Conservation (phyloP, 495 filamentous ascomycete genomes). For the Penicillium arizonense region DNA sequence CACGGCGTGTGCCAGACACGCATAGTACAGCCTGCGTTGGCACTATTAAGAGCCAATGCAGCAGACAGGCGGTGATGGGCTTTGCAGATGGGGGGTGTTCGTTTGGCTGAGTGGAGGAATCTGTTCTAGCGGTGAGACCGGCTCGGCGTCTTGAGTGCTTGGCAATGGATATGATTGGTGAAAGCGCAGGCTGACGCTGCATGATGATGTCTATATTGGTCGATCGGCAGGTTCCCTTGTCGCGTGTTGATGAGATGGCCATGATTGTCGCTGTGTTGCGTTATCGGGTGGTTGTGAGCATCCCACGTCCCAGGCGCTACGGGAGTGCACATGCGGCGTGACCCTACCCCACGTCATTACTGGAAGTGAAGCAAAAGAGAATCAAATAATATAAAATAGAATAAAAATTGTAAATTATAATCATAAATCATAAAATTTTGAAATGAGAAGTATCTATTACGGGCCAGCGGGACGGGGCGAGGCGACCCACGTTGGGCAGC, state of each 20-base stretch:
- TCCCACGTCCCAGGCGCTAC: constrained; percentile 19
- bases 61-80: constrained; percentile 32
- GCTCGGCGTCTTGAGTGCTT: constrained; percentile 18
- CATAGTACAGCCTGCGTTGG: constrained; percentile 31
- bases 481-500: constrained; percentile 44
- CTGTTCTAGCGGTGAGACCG: constrained; percentile 35
- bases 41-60: constrained; percentile 22
- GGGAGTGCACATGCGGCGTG: constrained; percentile 6
- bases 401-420: neutral
- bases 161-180: constrained; percentile 24
- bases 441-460: neutral
- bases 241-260: constrained; percentile 10
- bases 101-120: constrained; percentile 15
- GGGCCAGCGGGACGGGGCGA: constrained; percentile 23
- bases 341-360: neutral
- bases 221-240: constrained; percentile 23
- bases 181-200: constrained; percentile 21
- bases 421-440: neutral
- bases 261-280: neutral
- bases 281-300: constrained; percentile 16
- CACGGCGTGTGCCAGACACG: constrained; percentile 34
- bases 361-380: neutral
- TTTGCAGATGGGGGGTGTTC: constrained; percentile 16
- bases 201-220: constrained; percentile 26
- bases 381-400: constrained; percentile 1